Base-by-base conservation (phyloP, 2,329 filamentous ascomycete genomes). In the Aspergillus fumigatus region DNA sequence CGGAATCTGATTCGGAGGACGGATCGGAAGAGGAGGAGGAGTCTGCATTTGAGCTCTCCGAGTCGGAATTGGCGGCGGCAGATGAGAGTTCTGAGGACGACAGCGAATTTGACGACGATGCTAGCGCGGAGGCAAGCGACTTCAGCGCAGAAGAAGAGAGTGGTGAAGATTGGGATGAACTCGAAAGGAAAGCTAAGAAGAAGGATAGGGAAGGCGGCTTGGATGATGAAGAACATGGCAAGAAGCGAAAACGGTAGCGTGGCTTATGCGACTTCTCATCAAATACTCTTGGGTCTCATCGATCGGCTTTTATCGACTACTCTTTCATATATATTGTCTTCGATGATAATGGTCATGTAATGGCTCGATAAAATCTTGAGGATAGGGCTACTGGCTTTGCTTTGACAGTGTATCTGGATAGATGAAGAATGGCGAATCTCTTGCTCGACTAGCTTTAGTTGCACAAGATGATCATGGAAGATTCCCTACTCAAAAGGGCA, bases 21-120 rank as follows among this genome's bases (percentile, higher is more conserved):
- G 84, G 79, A 1, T 87, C 85, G 1, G 87, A 89, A 10, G 88
- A 91, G 60, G 90, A 94, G 54, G 89, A 94, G 59, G 94, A 97
- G 75, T 91, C 87, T 3, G 92, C 89, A 7, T 99, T 97, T 67
- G 94, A 97, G 75, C 88, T 96, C 53, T 87, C 85, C 23, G 93
- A 96, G 58, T 88, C 86, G 3, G 94, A 97, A 62, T 77, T 97
- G 40, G 85, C 81, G 14, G 79, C 78, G 27, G 82, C 80, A 1
- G 91, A 93, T 35, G 91, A 90, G 69, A 89, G 82, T 14, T 91
- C 87, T 9, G 93, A 96, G 64, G 92, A 95, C 45, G 94, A 91
- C 57, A 94, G 89, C 21, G 92, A 97, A 60, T 97, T 94, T 70
- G 92, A 96, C 67, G 93, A 93, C 69, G 92, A 96, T 61, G 93